These are phyloP conservation scores for Baeospora myosura DNA, from an alignment of 1,284 basidiomycete genomes.

Conservation along the genomic window DNA sequence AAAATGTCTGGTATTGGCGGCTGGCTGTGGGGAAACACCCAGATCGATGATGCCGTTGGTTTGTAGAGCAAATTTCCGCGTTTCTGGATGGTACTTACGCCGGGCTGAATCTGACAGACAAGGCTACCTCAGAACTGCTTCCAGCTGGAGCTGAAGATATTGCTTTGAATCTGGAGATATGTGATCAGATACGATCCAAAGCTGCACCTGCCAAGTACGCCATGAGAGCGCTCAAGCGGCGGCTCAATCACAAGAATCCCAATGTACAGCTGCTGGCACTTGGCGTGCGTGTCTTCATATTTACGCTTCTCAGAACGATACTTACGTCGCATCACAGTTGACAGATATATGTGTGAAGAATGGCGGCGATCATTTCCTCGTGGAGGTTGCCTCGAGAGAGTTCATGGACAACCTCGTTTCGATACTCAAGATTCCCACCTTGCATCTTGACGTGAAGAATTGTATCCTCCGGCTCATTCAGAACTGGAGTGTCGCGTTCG, in stretches of 20 bases:
- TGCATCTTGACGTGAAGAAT: conserved; percentile 81
- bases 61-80: conserved; percentile 14
- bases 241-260: conserved; percentile 91
- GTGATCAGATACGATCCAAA: conserved; percentile 93
- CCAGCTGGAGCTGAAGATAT: conserved; percentile 85
- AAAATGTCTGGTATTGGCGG: conserved; percentile 44
- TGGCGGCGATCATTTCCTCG: conserved; percentile 87
- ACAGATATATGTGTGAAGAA: conserved; percentile 97
- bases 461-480: conserved; percentile 79
- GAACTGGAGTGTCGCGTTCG: conserved; percentile 89
- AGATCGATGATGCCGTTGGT: conserved; percentile 56
- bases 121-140: conserved; percentile 84
- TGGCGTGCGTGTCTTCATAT: conserved; percentile 46
- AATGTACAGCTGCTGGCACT: conserved; percentile 90
- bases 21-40: conserved; percentile 51
- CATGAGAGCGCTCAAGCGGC: conserved; percentile 82
- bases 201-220: conserved; percentile 81
- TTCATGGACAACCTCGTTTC: conserved; percentile 91
- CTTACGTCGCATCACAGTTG: conserved; percentile 44
- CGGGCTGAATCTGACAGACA: conserved; percentile 45
- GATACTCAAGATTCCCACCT: conserved; percentile 63
- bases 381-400: conserved; percentile 79
- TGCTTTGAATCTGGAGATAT: conserved; percentile 90
- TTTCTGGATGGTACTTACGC: conserved; percentile 3
- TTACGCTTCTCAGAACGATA: conserved; percentile 8